A percentile compares a stretch with the other conserved stretches of the same genome.
phyloP scores from a whole-genome alignment of 257 asterid species.

The Verbascum thapsus region DNA sequence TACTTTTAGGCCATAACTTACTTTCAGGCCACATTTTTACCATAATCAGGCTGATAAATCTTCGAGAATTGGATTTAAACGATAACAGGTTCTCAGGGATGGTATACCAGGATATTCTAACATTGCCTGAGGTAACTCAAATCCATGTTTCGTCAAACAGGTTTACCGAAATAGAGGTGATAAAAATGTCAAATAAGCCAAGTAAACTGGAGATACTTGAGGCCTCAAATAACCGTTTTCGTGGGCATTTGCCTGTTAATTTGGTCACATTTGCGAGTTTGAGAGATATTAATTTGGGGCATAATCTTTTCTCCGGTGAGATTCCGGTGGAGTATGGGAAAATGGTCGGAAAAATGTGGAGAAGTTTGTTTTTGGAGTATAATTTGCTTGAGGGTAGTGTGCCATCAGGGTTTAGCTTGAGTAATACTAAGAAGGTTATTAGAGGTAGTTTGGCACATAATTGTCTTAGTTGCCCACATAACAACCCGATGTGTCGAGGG shows the following conservation, averaged over 20 bases:
- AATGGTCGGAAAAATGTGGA: slow-evolving; percentile 36
- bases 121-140: slow-evolving; percentile 33
- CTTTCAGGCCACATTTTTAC: slow-evolving; percentile 41
- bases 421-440: neutral
- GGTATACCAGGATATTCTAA: slow-evolving; percentile 33
- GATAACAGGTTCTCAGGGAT: slow-evolving; percentile 46
- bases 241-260: slow-evolving; percentile 42
- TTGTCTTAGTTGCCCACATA: slow-evolving; percentile 41
- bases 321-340: slow-evolving; percentile 44
- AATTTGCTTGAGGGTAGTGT: slow-evolving; percentile 47
- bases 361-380: slow-evolving; percentile 38
- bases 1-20: slow-evolving; percentile 37
- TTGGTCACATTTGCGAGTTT: slow-evolving; percentile 38
- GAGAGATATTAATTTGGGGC: slow-evolving; percentile 42
- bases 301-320: slow-evolving; percentile 42
- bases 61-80: slow-evolving; percentile 41
- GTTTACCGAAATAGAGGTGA: slow-evolving; percentile 37
- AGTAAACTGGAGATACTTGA: slow-evolving; percentile 39
- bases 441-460: slow-evolving; percentile 53
- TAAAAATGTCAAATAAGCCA: slow-evolving; percentile 3
- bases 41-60: slow-evolving; percentile 32
- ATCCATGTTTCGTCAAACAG: slow-evolving; percentile 40
- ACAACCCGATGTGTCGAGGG: slow-evolving; percentile 34
- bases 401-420: slow-evolving; percentile 30
- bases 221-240: slow-evolving; percentile 37